Evolutionary conservation across 140 eudicot species (phyloP).

Genomic region (Ambrosia hybrid): DNA sequence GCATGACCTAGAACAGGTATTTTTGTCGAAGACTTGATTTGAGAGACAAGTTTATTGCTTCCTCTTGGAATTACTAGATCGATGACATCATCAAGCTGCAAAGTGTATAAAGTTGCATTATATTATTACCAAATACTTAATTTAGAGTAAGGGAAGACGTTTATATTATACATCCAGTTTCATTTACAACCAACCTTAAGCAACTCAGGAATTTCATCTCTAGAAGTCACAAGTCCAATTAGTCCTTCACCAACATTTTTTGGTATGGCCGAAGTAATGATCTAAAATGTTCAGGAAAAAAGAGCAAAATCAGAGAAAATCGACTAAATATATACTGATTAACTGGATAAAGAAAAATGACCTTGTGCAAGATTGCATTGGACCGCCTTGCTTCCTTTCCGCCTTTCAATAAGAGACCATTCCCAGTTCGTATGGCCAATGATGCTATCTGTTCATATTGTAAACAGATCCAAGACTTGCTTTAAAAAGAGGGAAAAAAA

Average conservation of each 20-base stretch:
- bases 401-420: conserved; percentile 88
- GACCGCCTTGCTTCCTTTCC: conserved; percentile 94
- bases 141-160: background rate
- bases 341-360: background rate
- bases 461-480: background rate
- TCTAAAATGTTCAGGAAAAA: conserved; percentile 31
- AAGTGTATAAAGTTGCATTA: conserved; percentile 3
- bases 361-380: conserved; percentile 69
- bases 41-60: conserved; percentile 96
- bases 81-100: conserved; percentile 96
- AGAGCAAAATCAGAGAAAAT: background rate
- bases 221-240: conserved; percentile 92
- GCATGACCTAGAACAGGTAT: conserved; percentile 99
- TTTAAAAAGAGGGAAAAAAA: background rate
- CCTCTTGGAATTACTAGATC: conserved; percentile 99
- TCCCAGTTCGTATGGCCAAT: conserved; percentile 84
- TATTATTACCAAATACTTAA: background rate
- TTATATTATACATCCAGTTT: conserved; percentile 17
- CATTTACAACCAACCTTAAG: conserved; percentile 60
- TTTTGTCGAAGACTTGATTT: conserved; percentile 93
- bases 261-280: conserved; percentile 88
- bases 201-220: conserved; percentile 95
- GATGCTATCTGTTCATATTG: conserved; percentile 80
- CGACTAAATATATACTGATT: background rate
- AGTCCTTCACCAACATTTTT: conserved; percentile 72